Percentiles rank a stretch among this genome's conserved stretches.
Evolutionary conservation across 208 protist species (phyloP).

Genomic region (Acanthamoeba divionensis): DNA sequence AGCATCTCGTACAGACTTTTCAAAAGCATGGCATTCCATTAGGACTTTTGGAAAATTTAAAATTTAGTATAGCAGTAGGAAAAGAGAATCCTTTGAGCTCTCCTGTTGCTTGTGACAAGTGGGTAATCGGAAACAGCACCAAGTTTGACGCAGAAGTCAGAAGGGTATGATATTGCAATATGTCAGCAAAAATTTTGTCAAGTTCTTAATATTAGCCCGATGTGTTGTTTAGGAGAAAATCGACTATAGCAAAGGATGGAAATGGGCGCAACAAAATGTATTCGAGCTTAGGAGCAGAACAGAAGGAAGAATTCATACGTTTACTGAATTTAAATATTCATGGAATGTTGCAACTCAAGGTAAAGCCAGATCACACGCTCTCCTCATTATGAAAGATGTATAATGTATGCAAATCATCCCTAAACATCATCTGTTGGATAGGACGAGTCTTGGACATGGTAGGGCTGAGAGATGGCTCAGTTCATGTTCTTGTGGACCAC

Average conservation of each 20-base stretch:
- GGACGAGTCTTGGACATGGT: background rate
- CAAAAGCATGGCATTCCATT: conserved; percentile 46
- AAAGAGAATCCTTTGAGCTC: background rate
- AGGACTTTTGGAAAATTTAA: background rate
- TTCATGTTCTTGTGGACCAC: conserved; percentile 47
- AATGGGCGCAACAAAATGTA: background rate
- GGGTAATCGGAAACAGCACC: background rate
- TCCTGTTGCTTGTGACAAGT: background rate
- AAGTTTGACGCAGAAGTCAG: background rate
- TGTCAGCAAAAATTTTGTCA: background rate
- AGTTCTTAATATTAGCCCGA: background rate
- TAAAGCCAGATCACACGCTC: background rate
- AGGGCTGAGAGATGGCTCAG: background rate
- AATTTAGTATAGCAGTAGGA: background rate
- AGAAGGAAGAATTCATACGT: conserved; percentile 39
- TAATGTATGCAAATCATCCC: background rate
- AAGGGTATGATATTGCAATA: background rate
- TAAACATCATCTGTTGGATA: background rate
- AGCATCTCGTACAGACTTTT: conserved; percentile 53
- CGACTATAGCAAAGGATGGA: conserved; percentile 12
- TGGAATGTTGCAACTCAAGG: conserved; percentile 31
- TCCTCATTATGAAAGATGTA: background rate
- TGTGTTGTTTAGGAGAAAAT: background rate
- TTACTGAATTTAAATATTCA: conserved; percentile 52
- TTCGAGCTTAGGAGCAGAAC: background rate